Evolutionary conservation across 1,139 yeast species (phyloP).

Genomic region (Taphrina sp.): DNA sequence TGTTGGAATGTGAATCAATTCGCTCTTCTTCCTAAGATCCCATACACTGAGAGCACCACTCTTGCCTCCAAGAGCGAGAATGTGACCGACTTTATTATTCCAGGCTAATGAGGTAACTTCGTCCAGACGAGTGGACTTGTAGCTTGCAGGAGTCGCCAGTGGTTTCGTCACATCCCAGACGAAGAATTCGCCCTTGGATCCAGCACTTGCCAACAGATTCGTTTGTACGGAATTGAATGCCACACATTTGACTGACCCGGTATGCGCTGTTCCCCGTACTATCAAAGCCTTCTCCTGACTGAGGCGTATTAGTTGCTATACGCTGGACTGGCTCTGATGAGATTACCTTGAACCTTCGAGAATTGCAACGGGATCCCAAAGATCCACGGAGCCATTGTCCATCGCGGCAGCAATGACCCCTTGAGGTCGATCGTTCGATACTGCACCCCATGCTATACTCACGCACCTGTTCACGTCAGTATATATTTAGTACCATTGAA

Average conservation of each 20-base stretch:
- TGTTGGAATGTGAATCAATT: constrained; percentile 74
- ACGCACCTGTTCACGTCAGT: constrained; percentile 40
- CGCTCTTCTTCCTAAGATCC: constrained; percentile 86
- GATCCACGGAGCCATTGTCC: constrained; percentile 75
- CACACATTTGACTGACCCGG: constrained; percentile 68
- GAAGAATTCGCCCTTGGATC: constrained; percentile 67
- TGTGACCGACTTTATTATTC: constrained; percentile 82
- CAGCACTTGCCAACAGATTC: constrained; percentile 80
- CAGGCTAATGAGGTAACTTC: constrained; percentile 82
- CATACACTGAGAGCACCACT: constrained; percentile 86
- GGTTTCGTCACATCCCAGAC: constrained; percentile 78
- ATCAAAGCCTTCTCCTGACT: constrained; percentile 34
- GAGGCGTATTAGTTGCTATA: not conserved
- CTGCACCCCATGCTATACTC: constrained; percentile 85
- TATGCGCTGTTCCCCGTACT: constrained; percentile 56
- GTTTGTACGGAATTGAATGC: constrained; percentile 74
- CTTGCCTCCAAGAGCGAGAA: constrained; percentile 84
- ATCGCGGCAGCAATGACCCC: constrained; percentile 84
- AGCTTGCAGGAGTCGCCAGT: constrained; percentile 59
- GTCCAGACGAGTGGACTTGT: constrained; percentile 70
- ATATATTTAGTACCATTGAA: not conserved
- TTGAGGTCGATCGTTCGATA: constrained; percentile 53
- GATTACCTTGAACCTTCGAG: constrained; percentile 30
- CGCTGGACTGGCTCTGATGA: constrained; percentile 45
- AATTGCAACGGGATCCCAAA: constrained; percentile 61